Base-by-base conservation (phyloP, 257 asterid species). In the Gentiana dahurica region DNA sequence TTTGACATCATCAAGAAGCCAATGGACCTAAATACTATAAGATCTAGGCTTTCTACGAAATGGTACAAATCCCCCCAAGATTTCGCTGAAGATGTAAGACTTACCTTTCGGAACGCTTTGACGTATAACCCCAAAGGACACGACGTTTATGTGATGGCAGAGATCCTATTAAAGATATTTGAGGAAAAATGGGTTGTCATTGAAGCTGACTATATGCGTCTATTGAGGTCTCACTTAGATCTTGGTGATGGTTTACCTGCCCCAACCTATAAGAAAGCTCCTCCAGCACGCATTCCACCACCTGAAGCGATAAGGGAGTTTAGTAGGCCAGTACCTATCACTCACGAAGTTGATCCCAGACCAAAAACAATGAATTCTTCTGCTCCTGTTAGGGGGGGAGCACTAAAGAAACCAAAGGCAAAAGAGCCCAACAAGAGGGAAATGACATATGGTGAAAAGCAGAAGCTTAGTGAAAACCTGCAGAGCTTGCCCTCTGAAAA, bases 371-470 rank as follows among this genome's bases (percentile, higher is more conserved):
- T 45, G 32, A 64, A 49, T 58, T 55, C 57, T 60, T 70, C 71
- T 34, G 79, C 53, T 65, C 65, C 87, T 13, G 86, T 78, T 35
- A 81, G 77, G 72, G 65, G 56, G 54, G 63, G 74, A 54, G 67
- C 68, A 36, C 71, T 75, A n/a, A 85, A 73, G 82, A 89, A 89
- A 79, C 97, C 97, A 51, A 89, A 89, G 72, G 97, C 97, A 1
- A 85, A 77, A 73, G 97, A 85, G 68, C 85, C 81, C 12, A 74
- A 77, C 61, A 89, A 85, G 77, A 85, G 97, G 77, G 97, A 89
- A 61, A 85, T 89, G 97, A 89, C 95, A 1, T 89, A 79, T 65
- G 97, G 85, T 43, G 97, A 89, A 66, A 89, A 89, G 82, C 95
- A 85, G 72, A 83, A 83, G 53, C 95, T 89, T 49, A 89, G 95